Evolutionary conservation across 768 basidiomycete species (phyloP), one percentile per base, ranked within the genome.

Genomic region (Xerocomellus dryophilus): DNA sequence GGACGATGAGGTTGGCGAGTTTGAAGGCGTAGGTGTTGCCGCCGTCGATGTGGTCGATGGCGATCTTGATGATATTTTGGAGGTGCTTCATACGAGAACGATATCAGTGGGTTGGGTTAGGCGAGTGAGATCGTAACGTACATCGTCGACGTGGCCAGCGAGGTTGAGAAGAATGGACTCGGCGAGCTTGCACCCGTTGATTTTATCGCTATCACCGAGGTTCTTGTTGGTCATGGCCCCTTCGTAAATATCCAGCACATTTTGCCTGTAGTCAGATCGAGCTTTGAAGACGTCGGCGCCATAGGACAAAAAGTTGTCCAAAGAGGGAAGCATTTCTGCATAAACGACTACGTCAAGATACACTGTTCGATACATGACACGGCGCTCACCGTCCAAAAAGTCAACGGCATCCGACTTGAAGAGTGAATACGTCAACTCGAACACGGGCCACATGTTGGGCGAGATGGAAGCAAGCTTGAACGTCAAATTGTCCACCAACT

Each of bases 221-320:
- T 84, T 81, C 17, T 79, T 74, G 61, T 79, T 84, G 5, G 78
- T 81, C 67, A 93, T 83, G 25, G 85, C 76, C 1, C 83, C 87
- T 35, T 81, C 83, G 67, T 90, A 96, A 61, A 95, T 89, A 64
- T 95, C 91, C 46, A 94, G 73, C 32, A 86, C 71, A 81, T 90
- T 91, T 60, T 82, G 80, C 63, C 82, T 80, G 73, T 95, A 94
- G 60, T 91, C 88, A 1, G 81, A 69, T 44, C 82, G 84, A 21
- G 79, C 66, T 62, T 88, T 85, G 73, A 95, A 85, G 15, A 83
- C 73, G 14, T 92, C 88, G 23, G 81, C 76, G 15, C 93, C 93
- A 64, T 83, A 93, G 14, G 89, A 90, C 49, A 96, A 76, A 66
- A 92, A 90, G 77, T 94, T 95, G 74, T 93, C 90, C 51, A 96